Percentiles rank a stretch among this genome's conserved stretches.
These are phyloP conservation scores for Beta corolliflora DNA, from an alignment of 179 eudicot species.

Conservation along the genomic window DNA sequence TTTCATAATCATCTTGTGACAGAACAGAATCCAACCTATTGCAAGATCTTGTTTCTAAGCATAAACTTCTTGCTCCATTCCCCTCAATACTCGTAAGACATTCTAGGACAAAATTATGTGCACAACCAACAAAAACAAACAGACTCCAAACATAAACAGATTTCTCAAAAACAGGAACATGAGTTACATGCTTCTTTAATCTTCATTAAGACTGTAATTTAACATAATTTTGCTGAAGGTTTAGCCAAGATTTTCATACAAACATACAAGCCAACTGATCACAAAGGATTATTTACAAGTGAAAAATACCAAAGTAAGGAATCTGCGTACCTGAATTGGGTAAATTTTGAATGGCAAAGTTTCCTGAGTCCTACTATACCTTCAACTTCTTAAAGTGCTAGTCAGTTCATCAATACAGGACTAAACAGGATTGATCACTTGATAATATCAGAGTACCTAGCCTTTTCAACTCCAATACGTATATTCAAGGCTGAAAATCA, in stretches of 20 bases:
- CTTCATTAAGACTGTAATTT: not conserved
- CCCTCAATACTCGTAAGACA: not conserved
- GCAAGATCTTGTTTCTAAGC: not conserved
- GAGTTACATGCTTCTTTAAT: not conserved
- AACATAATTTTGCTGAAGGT: not conserved
- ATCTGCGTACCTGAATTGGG: not conserved
- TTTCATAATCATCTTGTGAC: too few relatives aligned
- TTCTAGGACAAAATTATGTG: not conserved
- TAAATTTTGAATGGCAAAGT: not conserved
- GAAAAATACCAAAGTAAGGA: not conserved
- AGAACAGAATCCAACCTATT: not conserved
- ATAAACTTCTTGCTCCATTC: not conserved
- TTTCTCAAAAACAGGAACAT: not conserved
- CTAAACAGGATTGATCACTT: not conserved
- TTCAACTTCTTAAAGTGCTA: not conserved
- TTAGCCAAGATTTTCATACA: not conserved
- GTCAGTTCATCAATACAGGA: not conserved
- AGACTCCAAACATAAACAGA: not conserved
- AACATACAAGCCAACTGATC: not conserved
- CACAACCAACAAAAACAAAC: not conserved
- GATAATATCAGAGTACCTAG: not conserved
- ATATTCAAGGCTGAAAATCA: too few relatives aligned
- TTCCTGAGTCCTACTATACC: not conserved
- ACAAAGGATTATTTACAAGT: not conserved
- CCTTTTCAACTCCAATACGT: not conserved